phyloP scores from a whole-genome alignment of 148 eudicot genomes.

The Camellia sinensis region DNA sequence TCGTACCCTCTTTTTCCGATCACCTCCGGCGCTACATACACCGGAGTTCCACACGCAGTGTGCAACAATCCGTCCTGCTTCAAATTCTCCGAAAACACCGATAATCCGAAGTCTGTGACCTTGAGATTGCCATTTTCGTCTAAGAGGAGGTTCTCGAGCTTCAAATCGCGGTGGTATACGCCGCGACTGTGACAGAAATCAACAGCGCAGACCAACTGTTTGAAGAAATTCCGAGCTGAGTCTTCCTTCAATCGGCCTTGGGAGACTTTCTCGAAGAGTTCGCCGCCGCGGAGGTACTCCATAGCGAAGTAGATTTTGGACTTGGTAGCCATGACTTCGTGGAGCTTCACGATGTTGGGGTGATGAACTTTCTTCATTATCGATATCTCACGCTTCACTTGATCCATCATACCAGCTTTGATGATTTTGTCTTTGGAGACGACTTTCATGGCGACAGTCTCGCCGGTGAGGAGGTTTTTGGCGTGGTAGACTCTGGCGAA shows the following conservation, averaged over 20 bases:
- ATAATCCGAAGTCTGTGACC: slow-evolving; percentile 16
- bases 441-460: slow-evolving; percentile 22
- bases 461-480: slow-evolving; percentile 13
- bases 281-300: neutral
- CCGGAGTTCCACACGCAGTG: slow-evolving; percentile 24
- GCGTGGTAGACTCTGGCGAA: slow-evolving; percentile 26
- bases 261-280: neutral
- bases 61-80: slow-evolving; percentile 20
- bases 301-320: neutral
- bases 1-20: neutral
- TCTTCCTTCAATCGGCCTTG: neutral
- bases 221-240: neutral
- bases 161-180: neutral
- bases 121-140: neutral
- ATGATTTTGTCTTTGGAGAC: slow-evolving; percentile 6
- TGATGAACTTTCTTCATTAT: neutral
- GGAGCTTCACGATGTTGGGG: neutral
- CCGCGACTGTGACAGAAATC: neutral
- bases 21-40: neutral
- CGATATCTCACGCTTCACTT: neutral
- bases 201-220: neutral
- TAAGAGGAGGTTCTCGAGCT: neutral
- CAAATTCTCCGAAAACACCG: slow-evolving; percentile 12
- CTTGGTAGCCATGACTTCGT: neutral
- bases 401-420: neutral